Evolutionary conservation across 2,329 filamentous ascomycete species (phyloP).

Genomic region (Penicillium glabrum): DNA sequence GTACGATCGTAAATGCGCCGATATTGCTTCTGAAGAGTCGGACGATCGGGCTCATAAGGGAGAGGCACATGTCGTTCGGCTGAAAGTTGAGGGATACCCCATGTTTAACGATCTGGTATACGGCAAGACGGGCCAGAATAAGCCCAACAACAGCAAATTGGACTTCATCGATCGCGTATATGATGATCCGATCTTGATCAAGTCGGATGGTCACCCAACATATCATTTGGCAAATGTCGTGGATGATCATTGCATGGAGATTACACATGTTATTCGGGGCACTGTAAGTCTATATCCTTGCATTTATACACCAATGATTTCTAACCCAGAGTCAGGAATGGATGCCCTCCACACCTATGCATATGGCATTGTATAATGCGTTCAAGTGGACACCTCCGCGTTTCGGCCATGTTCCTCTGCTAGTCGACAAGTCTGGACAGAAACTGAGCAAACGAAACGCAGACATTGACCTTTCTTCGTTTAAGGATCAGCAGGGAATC

Average conservation of each 20-base stretch:
- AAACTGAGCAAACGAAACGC: slow-evolving; percentile 87
- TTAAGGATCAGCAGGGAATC: slow-evolving; percentile 57
- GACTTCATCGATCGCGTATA: slow-evolving; percentile 51
- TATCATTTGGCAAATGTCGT: slow-evolving; percentile 98
- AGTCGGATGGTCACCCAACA: slow-evolving; percentile 88
- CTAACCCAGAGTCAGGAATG: slow-evolving; percentile 64
- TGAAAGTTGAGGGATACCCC: slow-evolving; percentile 66
- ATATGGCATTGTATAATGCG: slow-evolving; percentile 71
- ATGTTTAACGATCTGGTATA: slow-evolving; percentile 78
- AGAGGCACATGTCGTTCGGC: slow-evolving; percentile 73
- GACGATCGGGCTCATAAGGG: slow-evolving; percentile 67
- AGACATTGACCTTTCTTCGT: slow-evolving; percentile 60
- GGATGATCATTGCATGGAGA: slow-evolving; percentile 92
- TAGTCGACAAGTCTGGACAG: slow-evolving; percentile 66
- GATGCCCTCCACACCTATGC: slow-evolving; percentile 88
- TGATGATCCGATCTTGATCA: slow-evolving; percentile 87
- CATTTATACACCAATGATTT: neutral
- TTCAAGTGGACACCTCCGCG: slow-evolving; percentile 71
- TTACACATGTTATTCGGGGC: slow-evolving; percentile 92
- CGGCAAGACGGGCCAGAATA: slow-evolving; percentile 58
- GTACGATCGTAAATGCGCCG: slow-evolving; percentile 72
- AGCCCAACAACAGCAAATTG: slow-evolving; percentile 47
- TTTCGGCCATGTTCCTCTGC: slow-evolving; percentile 79
- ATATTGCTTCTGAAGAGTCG: slow-evolving; percentile 66
- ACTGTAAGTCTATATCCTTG: slow-evolving; percentile 54